Evolutionary conservation across 2,329 filamentous ascomycete species (phyloP).

Genomic region (Phyllosticta citribraziliensis): DNA sequence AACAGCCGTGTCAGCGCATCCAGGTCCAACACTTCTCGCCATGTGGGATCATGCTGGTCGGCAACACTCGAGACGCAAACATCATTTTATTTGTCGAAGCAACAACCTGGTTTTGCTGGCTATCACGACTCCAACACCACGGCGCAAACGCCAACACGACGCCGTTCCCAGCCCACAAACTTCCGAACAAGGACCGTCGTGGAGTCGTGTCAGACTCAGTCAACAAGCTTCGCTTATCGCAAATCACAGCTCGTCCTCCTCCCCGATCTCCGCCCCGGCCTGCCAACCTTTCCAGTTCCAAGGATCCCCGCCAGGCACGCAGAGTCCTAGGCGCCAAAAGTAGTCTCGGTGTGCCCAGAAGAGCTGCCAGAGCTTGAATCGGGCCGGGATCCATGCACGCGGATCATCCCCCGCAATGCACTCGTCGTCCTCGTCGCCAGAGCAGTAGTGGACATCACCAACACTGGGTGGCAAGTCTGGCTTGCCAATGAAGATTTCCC

Average conservation of each 20-base stretch:
- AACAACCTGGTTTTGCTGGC: not conserved
- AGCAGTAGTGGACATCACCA: slow-evolving; percentile 60
- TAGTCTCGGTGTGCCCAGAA: slow-evolving; percentile 94
- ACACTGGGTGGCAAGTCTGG: slow-evolving; percentile 55
- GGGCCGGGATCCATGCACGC: slow-evolving; percentile 32
- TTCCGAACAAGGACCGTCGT: not conserved
- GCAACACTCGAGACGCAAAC: not conserved
- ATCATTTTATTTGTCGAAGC: not conserved
- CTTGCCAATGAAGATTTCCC: slow-evolving; percentile 80
- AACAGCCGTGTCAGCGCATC: not conserved
- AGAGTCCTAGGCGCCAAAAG: slow-evolving; percentile 87
- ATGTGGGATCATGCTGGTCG: slow-evolving; percentile 2
- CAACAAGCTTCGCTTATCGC: not conserved
- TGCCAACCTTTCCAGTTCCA: slow-evolving; percentile 51
- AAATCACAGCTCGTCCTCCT: slow-evolving; percentile 3
- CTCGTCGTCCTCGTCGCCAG: slow-evolving; percentile 57
- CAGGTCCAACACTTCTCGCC: not conserved
- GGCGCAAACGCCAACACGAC: not conserved
- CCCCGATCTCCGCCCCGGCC: slow-evolving; percentile 15
- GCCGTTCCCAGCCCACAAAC: not conserved
- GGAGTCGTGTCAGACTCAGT: not conserved
- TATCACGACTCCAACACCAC: not conserved
- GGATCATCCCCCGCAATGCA: slow-evolving; percentile 54
- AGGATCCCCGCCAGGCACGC: slow-evolving; percentile 70
- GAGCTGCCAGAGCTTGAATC: slow-evolving; percentile 77